These are phyloP conservation scores for Ceratobasidium sp. DNA, from an alignment of 1,284 basidiomycete species.

Conservation along the genomic window DNA sequence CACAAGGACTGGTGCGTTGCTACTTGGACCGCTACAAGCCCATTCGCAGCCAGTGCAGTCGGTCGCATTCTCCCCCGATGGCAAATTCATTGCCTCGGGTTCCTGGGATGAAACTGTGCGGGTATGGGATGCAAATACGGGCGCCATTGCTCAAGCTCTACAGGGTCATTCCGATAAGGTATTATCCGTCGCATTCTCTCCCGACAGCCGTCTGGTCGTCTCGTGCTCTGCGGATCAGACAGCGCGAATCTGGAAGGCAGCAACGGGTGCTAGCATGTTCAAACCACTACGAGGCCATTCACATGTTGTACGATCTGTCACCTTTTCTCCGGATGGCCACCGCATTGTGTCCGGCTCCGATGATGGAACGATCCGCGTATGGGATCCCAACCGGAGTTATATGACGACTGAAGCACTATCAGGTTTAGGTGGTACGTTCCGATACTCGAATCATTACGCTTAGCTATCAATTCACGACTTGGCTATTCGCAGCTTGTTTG, in stretches of 20 bases:
- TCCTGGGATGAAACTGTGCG: constrained; percentile 24
- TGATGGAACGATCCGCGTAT: too few relatives aligned
- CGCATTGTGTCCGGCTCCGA: not conserved
- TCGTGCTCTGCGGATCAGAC: not conserved
- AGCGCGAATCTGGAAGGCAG: not conserved
- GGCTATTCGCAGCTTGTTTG: not conserved
- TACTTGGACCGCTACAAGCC: not conserved
- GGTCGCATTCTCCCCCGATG: constrained; percentile 15
- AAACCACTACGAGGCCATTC: not conserved
- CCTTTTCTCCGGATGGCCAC: not conserved
- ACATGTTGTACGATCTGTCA: not conserved
- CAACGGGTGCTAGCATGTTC: not conserved
- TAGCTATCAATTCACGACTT: not conserved
- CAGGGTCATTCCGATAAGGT: not conserved
- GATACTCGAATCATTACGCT: not conserved
- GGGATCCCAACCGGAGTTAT: not conserved
- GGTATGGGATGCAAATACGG: constrained; percentile 24
- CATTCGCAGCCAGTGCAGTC: constrained; percentile 11
- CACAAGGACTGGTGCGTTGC: constrained; percentile 46
- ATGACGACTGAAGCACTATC: not conserved
- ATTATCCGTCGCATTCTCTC: not conserved
- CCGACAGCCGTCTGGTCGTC: not conserved
- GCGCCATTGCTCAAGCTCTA: not conserved
- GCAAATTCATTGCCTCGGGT: constrained; percentile 17
- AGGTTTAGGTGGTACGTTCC: not conserved